phyloP scores from a whole-genome alignment of 2,329 filamentous ascomycete genomes.

The Aspergillus sp. region DNA sequence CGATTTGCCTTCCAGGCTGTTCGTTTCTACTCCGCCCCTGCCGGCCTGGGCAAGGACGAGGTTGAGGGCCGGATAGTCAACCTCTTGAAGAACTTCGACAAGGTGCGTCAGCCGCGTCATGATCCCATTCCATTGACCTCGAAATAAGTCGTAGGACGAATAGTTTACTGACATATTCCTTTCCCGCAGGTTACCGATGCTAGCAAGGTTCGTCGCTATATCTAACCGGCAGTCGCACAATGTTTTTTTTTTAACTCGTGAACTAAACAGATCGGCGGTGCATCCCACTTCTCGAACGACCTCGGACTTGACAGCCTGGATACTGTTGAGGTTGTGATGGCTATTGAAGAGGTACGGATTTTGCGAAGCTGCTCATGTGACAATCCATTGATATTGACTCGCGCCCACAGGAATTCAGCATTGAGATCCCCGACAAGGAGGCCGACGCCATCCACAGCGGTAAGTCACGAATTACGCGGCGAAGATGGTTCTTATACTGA shows the following conservation, averaged over 20 bases:
- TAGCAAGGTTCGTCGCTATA: constrained; percentile 36
- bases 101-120: constrained; percentile 58
- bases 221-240: neutral
- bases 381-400: constrained; percentile 18
- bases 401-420: constrained; percentile 68
- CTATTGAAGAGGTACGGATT: constrained; percentile 83
- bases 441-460: constrained; percentile 91
- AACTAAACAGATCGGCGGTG: constrained; percentile 68
- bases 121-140: neutral
- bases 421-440: constrained; percentile 98
- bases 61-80: constrained; percentile 90
- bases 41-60: constrained; percentile 76
- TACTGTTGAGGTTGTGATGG: constrained; percentile 99
- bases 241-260: constrained; percentile 22
- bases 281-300: constrained; percentile 93
- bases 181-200: constrained; percentile 37
- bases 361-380: neutral
- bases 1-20: constrained; percentile 66
- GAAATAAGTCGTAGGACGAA: neutral
- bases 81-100: constrained; percentile 94
- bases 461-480: constrained; percentile 50
- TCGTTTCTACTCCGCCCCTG: constrained; percentile 82
- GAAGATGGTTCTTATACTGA: constrained; percentile 16
- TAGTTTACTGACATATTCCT: constrained; percentile 13
- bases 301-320: constrained; percentile 96